Percentiles rank a stretch among this genome's conserved stretches.
phyloP scores from a whole-genome alignment of 176 grass and related monocot species.

The Musa troglodytarum region DNA sequence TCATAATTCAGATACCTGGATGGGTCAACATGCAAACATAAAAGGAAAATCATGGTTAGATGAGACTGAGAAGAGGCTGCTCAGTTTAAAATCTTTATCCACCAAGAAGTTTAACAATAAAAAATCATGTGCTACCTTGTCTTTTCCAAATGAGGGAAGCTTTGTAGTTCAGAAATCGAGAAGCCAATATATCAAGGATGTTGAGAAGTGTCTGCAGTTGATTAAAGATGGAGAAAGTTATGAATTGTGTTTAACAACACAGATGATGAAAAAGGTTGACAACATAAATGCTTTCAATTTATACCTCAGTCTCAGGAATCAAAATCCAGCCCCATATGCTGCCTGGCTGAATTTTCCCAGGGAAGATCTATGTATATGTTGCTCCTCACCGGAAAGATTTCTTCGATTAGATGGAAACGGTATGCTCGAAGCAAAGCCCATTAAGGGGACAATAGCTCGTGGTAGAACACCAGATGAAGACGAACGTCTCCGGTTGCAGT shows the following conservation, averaged over 20 bases:
- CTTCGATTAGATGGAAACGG: constrained; percentile 47
- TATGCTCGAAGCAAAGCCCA: constrained; percentile 91
- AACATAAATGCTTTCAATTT: constrained; percentile 51
- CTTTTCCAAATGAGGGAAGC: constrained; percentile 29
- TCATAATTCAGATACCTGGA: constrained; percentile 29
- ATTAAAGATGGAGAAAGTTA: constrained; percentile 92
- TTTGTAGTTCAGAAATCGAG: constrained; percentile 77
- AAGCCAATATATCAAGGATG: constrained; percentile 71
- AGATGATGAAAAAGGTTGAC: constrained; percentile 55
- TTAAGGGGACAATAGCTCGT: constrained; percentile 89
- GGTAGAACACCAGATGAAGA: constrained; percentile 83
- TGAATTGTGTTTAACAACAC: constrained; percentile 88
- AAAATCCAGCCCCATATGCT: constrained; percentile 92
- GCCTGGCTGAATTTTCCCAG: constrained; percentile 91
- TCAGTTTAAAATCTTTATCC: constrained; percentile 36
- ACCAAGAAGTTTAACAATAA: constrained; percentile 22
- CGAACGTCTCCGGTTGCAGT: constrained; percentile 62
- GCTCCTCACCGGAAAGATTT: constrained; percentile 93
- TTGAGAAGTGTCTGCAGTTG: constrained; percentile 54
- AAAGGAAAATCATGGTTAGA: constrained; percentile 48
- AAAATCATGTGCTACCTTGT: constrained; percentile 26
- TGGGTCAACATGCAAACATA: constrained; percentile 15
- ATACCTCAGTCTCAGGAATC: constrained; percentile 65
- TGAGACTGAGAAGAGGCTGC: constrained; percentile 72
- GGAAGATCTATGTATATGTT: constrained; percentile 74